Percentiles rank a stretch among this genome's conserved stretches.
Evolutionary conservation across 2,329 filamentous ascomycete species (phyloP).

Genomic region (Apiospora sp.): DNA sequence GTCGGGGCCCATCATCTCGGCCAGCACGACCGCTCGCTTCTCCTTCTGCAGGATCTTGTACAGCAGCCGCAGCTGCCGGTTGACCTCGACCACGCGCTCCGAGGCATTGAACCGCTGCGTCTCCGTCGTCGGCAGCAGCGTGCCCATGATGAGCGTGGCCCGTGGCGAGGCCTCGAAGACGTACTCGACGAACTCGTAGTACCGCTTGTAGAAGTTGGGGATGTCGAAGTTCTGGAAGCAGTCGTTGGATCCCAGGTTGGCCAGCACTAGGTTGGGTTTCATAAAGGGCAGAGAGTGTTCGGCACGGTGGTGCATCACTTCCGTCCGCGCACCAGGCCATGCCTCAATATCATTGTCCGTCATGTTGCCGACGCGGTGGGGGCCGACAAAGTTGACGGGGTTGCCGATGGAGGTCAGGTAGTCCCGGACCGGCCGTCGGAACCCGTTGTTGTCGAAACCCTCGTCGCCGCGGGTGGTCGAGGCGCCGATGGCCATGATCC

Average conservation of each 20-base stretch:
- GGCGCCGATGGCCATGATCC: conserved; percentile 39
- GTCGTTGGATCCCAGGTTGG: conserved; percentile 38
- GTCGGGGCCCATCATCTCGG: conserved; percentile 36
- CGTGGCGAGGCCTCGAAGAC: conserved; percentile 32
- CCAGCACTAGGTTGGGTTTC: conserved; percentile 37
- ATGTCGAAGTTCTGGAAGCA: conserved; percentile 36
- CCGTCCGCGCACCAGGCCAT: conserved; percentile 36
- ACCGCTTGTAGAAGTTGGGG: conserved; percentile 35
- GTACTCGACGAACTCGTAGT: conserved; percentile 37
- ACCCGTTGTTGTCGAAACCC: conserved; percentile 36
- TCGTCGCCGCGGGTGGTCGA: conserved; percentile 38
- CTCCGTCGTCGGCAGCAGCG: conserved; percentile 36
- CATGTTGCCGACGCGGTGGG: conserved; percentile 35
- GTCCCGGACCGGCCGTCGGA: conserved; percentile 37
- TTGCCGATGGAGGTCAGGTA: conserved; percentile 33
- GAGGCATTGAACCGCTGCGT: conserved; percentile 27
- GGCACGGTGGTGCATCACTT: conserved; percentile 36
- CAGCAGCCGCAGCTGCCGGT: conserved; percentile 34
- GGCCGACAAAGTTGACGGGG: conserved; percentile 38
- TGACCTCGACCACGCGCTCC: conserved; percentile 33
- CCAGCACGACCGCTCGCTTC: conserved; percentile 35
- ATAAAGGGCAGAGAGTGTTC: conserved; percentile 32
- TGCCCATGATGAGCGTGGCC: conserved; percentile 36
- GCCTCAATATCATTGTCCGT: conserved; percentile 38
- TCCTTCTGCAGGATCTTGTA: conserved; percentile 33